A percentile compares a stretch with the other conserved stretches of the same genome.
Evolutionary conservation across 495 filamentous ascomycete genomes (phyloP).

Genomic region (Cenococcum geophilum): DNA sequence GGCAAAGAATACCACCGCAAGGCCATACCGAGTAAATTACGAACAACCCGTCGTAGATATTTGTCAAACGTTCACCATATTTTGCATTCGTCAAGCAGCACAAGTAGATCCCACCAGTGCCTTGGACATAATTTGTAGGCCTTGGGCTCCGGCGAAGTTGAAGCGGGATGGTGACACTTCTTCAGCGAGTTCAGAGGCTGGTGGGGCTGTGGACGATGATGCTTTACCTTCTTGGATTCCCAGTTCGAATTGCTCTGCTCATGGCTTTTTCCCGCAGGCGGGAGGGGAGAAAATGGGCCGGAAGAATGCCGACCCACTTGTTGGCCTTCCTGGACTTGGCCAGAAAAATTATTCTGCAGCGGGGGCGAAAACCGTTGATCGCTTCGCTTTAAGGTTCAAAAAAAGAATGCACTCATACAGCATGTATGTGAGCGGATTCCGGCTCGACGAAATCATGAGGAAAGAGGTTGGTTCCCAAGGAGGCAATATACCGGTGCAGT

Average conservation of each 20-base stretch:
- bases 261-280: neutral
- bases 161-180: neutral
- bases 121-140: constrained; percentile 17
- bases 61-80: constrained; percentile 23
- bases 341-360: constrained; percentile 35
- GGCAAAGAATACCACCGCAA: neutral
- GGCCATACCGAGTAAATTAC: constrained; percentile 31
- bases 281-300: no score
- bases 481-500: constrained; percentile 22
- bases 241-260: neutral
- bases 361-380: constrained; percentile 2
- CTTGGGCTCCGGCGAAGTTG: constrained; percentile 13
- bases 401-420: constrained; percentile 29
- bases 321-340: constrained; percentile 27
- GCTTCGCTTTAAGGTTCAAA: neutral
- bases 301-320: constrained; percentile 38
- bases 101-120: neutral
- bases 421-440: constrained; percentile 37
- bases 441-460: constrained; percentile 30
- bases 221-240: constrained; percentile 16
- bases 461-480: constrained; percentile 10
- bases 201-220: neutral
- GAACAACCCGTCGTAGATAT: constrained; percentile 26
- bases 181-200: neutral
- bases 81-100: constrained; percentile 23